Evolutionary conservation across 2,329 filamentous ascomycete species (phyloP), one percentile per base, ranked within the genome.

Genomic region (Diaporthe nobilis): DNA sequence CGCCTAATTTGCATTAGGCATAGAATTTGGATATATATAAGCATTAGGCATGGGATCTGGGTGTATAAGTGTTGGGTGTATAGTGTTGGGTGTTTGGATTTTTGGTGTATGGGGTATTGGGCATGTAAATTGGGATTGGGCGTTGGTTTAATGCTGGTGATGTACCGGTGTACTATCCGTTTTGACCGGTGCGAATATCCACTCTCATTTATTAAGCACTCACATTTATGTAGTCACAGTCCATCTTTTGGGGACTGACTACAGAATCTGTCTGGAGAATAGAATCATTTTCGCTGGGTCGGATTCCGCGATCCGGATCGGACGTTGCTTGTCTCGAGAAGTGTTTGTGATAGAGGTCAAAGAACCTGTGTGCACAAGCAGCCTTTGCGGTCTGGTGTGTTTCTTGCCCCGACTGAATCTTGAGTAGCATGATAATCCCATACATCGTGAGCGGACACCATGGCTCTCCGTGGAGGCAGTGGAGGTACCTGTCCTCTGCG

Each of bases 381-480:
- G 58, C 44, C 22, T 63, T 44, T 20, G 58, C 37, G 1, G 58
- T 44, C 12, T 42, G 34, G 8, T 12, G 57, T 1, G 15, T 22
- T 9, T 61, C 57, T 25, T 61, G 31, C 1, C 37, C 37, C 37
- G 12, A 13, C 37, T 39, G 37, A 13, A 79, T 76, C 39, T 80
- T 78, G n/a, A 81, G 76, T 13, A 81, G 65, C 78, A 78, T 77
- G 39, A 79, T 76, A 3, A 78, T 77, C 4, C 75, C 79, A 39
- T 76, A 78, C 76, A 80, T 78, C 15, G 78, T 80, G 7, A 79
- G 67, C 28, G 77, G 77, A 44, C 79, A 79, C 79, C 80, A 81
- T 9, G 80, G 80, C 57, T 80, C 78, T 58, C 77, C 76, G 47
- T 78, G 37, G 47, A 77, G 77, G 51, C 77, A 79, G 22, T 75